Percentiles rank a stretch among this genome's conserved stretches.
phyloP scores from a whole-genome alignment of 2,329 filamentous ascomycete species.

The Endoconidiophora polonica region DNA sequence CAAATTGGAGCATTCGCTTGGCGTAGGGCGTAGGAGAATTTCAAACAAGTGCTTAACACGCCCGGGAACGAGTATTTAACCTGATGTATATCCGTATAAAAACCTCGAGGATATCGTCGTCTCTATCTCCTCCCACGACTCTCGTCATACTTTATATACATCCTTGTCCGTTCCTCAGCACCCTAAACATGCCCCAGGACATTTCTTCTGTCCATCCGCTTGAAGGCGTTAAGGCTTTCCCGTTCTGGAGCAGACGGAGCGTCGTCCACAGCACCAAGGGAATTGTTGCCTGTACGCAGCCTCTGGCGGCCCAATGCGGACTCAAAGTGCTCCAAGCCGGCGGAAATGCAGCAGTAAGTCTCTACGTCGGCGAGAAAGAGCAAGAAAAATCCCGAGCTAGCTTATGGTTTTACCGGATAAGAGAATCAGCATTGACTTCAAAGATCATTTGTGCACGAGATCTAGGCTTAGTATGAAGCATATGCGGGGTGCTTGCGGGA shows the following conservation, averaged over 20 bases:
- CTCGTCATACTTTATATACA: background rate
- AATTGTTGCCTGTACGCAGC: slow-evolving; percentile 80
- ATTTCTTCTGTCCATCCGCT: background rate
- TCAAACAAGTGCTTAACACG: too few species aligned
- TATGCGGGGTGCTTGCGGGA: too few species aligned
- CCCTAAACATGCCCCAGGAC: slow-evolving; percentile 1
- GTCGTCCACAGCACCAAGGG: slow-evolving; percentile 87
- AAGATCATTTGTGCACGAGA: too few species aligned
- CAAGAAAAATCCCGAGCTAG: too few species aligned
- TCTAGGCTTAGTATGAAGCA: too few species aligned
- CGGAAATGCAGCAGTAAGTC: slow-evolving; percentile 77
- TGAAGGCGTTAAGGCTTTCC: background rate
- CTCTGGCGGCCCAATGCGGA: slow-evolving; percentile 75
- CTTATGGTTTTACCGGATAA: too few species aligned
- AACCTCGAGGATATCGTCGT: too few species aligned
- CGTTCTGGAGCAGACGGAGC: slow-evolving; percentile 40
- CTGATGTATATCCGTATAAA: too few species aligned
- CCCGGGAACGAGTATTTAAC: too few species aligned
- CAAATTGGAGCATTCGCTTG: too few species aligned
- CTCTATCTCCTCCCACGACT: background rate
- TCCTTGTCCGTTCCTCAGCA: background rate
- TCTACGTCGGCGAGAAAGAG: background rate
- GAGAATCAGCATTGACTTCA: too few species aligned
- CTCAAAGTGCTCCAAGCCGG: slow-evolving; percentile 70
- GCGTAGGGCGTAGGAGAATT: too few species aligned